phyloP scores from a whole-genome alignment of 495 filamentous ascomycete genomes.

The Aspergillus affinis region DNA sequence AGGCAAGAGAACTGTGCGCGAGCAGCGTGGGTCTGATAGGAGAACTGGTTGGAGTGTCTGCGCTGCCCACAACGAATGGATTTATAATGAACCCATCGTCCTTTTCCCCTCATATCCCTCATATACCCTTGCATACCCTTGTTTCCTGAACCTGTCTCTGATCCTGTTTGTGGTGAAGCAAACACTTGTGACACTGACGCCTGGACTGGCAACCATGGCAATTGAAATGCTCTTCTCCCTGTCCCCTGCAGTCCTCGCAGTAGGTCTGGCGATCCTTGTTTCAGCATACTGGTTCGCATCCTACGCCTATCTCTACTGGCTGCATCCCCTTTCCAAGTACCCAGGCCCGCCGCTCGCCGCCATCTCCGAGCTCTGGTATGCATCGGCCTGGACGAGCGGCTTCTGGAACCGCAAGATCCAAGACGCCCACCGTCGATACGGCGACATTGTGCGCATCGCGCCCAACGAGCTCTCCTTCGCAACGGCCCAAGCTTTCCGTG shows the following conservation, averaged over 20 bases:
- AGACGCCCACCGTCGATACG: slow-evolving; percentile 2
- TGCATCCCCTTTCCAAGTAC: slow-evolving; percentile 11
- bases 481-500: slow-evolving; percentile 6
- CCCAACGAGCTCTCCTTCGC: slow-evolving; percentile 13
- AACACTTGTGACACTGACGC: too few species aligned
- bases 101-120: too few species aligned
- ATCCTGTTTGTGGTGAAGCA: too few species aligned
- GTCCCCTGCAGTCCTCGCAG: background rate
- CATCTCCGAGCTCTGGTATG: slow-evolving; percentile 9
- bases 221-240: background rate
- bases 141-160: too few species aligned
- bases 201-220: background rate
- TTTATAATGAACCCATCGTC: too few species aligned
- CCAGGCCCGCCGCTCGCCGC: slow-evolving; percentile 8
- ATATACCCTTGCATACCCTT: too few species aligned
- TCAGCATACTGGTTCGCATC: background rate
- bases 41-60: too few species aligned
- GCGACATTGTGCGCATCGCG: slow-evolving; percentile 10
- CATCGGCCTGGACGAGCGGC: background rate
- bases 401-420: slow-evolving; percentile 2
- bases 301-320: slow-evolving; percentile 1
- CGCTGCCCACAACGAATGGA: too few species aligned
- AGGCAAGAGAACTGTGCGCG: too few species aligned
- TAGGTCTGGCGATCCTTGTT: background rate
- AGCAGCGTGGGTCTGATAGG: too few species aligned